Evolutionary conservation across 345 rosid genomes (phyloP), one percentile per base, ranked within the genome.

Genomic region (Garcia nutans): DNA sequence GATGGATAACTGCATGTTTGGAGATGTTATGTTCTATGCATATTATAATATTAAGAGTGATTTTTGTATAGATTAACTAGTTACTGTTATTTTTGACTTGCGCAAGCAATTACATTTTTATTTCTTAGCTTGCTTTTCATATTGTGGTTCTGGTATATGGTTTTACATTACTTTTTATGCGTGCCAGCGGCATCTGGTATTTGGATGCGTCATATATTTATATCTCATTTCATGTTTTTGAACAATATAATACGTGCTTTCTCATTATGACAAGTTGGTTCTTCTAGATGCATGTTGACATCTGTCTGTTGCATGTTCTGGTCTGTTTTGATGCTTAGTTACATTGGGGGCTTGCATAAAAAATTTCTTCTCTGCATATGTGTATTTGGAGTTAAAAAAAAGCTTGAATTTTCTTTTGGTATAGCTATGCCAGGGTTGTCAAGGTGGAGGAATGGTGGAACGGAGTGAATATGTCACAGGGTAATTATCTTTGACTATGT

Each of bases 391-490:
- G 17, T 42, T 60, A 17, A 20, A 42, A 6, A 7, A 24, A 19
- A 23, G 69, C 68, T 76, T 67, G 47, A 16, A 3, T 11, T 50
- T 59, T 63, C 68, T 37, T 78, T 52, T 77, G 24, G n/a, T 54
- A 69, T 78, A 70, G 83, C 80, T 63, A 66, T 49, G 77, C 77
- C 90, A 84, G 84, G 78, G 78, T 62, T 61, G 59, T 80, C 76
- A 83, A 78, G 86, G 77, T 19, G 74, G 74, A 74, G 82, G 82
- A 74, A 61, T 56, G 52, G 72, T 31, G n/a, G 31, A 64, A 60
- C 17, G 82, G 86, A 69, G 82, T 10, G 75, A 80, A 79, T 80
- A 77, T 64, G 75, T 82, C 81, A 81, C 77, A 65, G 67, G 96
- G 93, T 91, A 89, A 74, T 81, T 33, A 44, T 81, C 73, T 62